Base-by-base conservation (phyloP, 805 yeast genomes). In the Dipodascopsis uninucleata region DNA sequence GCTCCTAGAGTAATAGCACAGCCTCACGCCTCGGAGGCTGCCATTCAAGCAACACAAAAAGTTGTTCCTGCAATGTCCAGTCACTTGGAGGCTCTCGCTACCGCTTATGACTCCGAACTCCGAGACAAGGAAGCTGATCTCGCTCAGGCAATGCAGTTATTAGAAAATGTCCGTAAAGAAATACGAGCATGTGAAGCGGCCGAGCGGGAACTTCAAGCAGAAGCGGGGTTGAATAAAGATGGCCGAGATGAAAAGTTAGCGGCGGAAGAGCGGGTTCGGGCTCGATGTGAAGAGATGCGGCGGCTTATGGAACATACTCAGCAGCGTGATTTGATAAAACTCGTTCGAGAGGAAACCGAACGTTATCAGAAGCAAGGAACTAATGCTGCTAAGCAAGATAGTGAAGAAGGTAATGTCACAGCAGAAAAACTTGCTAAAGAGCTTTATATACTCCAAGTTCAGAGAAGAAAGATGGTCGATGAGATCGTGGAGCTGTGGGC, bases 221-320 rank as follows among this genome's bases (percentile, higher is more conserved):
- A 51, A 23, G 10, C 38, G 21, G 10, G 45, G 37, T 28, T 22
- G 21, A 10, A 17, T n/a, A n/a, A 25, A 41, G 34, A 18, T 47
- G 8, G 41, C 37, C 6, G 42, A 23, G 17, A n/a, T n/a, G 31
- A 31, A 20, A 26, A 36, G 3, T 8, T 20, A 14, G 28, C 45
- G 31, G 62, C 62, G 2, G 57, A 58, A 21, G 61, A 53, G 26
- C 51, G 57, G n/a, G 65, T 61, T 3, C 47, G 41, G 23, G 45
- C 55, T 6, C 56, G 60, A 48, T 59, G 68, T 20, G 53, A 61
- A 18, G 61, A 64, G 38, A 60, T 78, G 37, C 64, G 66, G 10
- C 68, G 66, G 44, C 58, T 74, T n/a, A 60, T 76, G 25, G 89
- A 82, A 60, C 71, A 84, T 40, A 69, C 81, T 1, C 89, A 82